Evolutionary conservation across 2,329 filamentous ascomycete species (phyloP).

Genomic region (Fusarium graminum): DNA sequence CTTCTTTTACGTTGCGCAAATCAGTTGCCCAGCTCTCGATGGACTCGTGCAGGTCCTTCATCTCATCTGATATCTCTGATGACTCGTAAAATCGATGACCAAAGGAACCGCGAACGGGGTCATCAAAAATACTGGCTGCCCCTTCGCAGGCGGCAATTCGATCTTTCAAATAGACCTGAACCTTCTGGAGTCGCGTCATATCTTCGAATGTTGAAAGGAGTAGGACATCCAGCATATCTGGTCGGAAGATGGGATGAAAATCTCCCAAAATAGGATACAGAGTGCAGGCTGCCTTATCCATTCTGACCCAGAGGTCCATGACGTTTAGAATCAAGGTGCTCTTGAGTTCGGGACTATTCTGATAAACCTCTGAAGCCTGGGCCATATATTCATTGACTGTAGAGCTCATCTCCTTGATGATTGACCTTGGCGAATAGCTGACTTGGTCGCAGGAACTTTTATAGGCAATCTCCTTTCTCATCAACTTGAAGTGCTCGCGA

Average conservation of each 20-base stretch:
- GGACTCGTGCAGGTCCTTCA: slow-evolving; percentile 32
- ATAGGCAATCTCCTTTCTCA: slow-evolving; percentile 27
- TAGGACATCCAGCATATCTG: slow-evolving; percentile 44
- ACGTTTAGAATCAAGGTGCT: slow-evolving; percentile 42
- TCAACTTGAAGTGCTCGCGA: slow-evolving; percentile 26
- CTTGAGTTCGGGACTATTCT: slow-evolving; percentile 37
- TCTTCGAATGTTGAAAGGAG: slow-evolving; percentile 32
- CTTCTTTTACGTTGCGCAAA: slow-evolving; percentile 44
- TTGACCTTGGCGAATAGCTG: not conserved
- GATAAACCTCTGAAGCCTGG: slow-evolving; percentile 17
- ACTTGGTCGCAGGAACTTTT: slow-evolving; percentile 16
- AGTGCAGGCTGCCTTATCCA: slow-evolving; percentile 38
- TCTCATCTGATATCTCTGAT: slow-evolving; percentile 27
- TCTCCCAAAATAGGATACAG: slow-evolving; percentile 41
- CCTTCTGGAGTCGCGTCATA: slow-evolving; percentile 37
- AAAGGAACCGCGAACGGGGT: slow-evolving; percentile 46
- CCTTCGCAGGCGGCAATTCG: slow-evolving; percentile 34
- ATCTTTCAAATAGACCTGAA: slow-evolving; percentile 42
- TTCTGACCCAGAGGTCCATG: slow-evolving; percentile 45
- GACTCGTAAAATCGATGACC: slow-evolving; percentile 48
- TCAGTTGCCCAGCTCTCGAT: slow-evolving; percentile 47
- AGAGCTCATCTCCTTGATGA: slow-evolving; percentile 12
- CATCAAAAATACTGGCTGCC: slow-evolving; percentile 42
- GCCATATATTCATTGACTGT: slow-evolving; percentile 30
- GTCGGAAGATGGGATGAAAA: slow-evolving; percentile 41